Percentiles rank a stretch among this genome's conserved stretches.
Conservation (phyloP, 805 yeast genomes). For the Metschnikowia peoriensis region DNA sequence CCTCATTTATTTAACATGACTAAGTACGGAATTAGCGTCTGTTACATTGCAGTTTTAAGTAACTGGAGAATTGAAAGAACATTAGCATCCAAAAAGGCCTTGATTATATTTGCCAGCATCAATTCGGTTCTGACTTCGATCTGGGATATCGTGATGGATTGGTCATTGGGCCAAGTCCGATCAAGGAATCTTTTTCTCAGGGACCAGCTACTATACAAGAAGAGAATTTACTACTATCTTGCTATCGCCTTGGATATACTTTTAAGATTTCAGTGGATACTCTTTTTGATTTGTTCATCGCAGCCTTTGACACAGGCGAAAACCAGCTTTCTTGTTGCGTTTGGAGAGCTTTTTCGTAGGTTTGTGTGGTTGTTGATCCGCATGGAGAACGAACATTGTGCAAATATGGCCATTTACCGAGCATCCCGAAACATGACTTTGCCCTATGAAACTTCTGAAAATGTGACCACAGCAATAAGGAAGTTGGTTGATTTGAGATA, state of each 20-base stretch:
- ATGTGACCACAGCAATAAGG: constrained; percentile 38
- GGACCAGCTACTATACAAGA: constrained; percentile 63
- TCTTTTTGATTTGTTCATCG: constrained; percentile 72
- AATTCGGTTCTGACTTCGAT: constrained; percentile 67
- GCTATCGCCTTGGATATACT: constrained; percentile 74
- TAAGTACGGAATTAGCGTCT: constrained; percentile 67
- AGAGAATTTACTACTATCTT: constrained; percentile 59
- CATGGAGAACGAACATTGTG: constrained; percentile 94
- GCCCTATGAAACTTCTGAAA: constrained; percentile 58
- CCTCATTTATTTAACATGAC: constrained; percentile 90
- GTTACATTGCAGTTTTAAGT: constrained; percentile 72
- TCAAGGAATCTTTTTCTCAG: constrained; percentile 60
- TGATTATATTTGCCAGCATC: constrained; percentile 69
- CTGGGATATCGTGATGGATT: constrained; percentile 97
- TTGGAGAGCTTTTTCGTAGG: constrained; percentile 79
- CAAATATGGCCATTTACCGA: constrained; percentile 79
- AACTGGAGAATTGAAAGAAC: constrained; percentile 64
- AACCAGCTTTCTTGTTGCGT: constrained; percentile 78
- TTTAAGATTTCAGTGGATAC: constrained; percentile 87
- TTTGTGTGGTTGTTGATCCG: constrained; percentile 89
- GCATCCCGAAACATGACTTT: constrained; percentile 86
- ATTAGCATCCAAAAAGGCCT: constrained; percentile 47
- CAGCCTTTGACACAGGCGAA: constrained; percentile 86
- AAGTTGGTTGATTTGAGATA: constrained; percentile 35
- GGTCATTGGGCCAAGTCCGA: constrained; percentile 77